phyloP scores from a whole-genome alignment of 331 rosid species.

The Cydonia oblonga region DNA sequence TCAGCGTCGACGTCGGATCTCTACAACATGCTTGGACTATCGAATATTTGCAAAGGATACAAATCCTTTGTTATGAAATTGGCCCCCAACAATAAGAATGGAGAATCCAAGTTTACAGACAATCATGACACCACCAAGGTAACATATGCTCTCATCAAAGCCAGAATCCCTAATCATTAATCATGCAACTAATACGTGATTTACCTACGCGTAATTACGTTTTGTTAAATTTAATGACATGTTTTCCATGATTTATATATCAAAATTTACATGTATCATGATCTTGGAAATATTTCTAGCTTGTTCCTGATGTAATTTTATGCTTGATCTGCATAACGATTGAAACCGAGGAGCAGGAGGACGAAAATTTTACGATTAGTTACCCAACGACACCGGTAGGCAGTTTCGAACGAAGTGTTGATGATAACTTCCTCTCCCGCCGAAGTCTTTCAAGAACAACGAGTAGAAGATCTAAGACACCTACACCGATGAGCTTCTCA shows the following conservation, averaged over 20 bases:
- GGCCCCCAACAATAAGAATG: conserved; percentile 19
- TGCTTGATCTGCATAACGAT: background rate
- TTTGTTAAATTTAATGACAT: background rate
- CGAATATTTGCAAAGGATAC: conserved; percentile 49
- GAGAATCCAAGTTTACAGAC: conserved; percentile 15
- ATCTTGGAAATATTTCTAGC: background rate
- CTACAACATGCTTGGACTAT: conserved; percentile 23
- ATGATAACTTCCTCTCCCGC: conserved; percentile 23
- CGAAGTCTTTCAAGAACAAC: conserved; percentile 19
- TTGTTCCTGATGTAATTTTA: background rate
- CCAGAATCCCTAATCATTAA: background rate
- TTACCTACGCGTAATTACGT: too few relatives aligned
- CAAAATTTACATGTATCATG: background rate
- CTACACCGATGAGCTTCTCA: conserved; percentile 24
- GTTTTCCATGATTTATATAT: background rate
- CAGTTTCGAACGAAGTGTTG: conserved; percentile 22
- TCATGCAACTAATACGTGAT: background rate
- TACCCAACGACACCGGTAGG: conserved; percentile 19
- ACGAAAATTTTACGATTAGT: conserved; percentile 11
- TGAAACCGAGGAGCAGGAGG: background rate
- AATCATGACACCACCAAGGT: conserved; percentile 9
- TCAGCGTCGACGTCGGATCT: conserved; percentile 14
- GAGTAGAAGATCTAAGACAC: conserved; percentile 69
- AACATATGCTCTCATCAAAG: background rate
- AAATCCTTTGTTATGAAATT: conserved; percentile 43